Evolutionary conservation across 2,329 filamentous ascomycete genomes (phyloP), one percentile per base, ranked within the genome.

Genomic region (Golovinomyces cichoracearum): DNA sequence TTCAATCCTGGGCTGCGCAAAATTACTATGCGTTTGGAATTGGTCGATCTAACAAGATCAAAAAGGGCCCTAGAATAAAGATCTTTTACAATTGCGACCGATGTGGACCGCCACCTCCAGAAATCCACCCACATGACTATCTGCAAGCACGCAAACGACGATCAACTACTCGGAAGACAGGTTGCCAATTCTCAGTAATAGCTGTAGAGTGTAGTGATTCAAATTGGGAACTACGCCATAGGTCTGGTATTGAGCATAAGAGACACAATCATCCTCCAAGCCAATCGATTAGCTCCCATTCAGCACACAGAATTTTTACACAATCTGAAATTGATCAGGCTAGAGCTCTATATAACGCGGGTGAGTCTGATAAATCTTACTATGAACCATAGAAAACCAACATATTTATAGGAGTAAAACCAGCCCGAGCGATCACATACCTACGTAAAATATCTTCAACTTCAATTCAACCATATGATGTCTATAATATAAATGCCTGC

Each of bases 401-500:
- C 13, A 29, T 29, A 29, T 13, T 13, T 29, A 29, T 29, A 29
- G 27, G 27, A 29, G 27, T 29, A 6, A 29, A 29, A 13, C 27
- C 27, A 29, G 27, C 6, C 13, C 27, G 13, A 29, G 27, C 27
- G 13, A 29, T 29, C 13, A 29, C 27, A 5, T 29, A 29, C 27
- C 5, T 29, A 5, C 27, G 27, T 29, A 5, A 29, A 13, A 29
- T 29, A 13, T 6, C 27, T 29, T 6, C 27, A 6, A 29, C 27
- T 29, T 13, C 27, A 29, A 5, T 29, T 13, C 27, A 29, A 29
- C 27, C 27, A 29, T 29, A 29, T 29, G 27, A 29, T n/a, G n/a
- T n/a, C n/a, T 45, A 45, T 29, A 45, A 45, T 17, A n/a, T 45
- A 19, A 45, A 26, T 45, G 9, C 42, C 42, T 45, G 22, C 23